A percentile compares a stretch with the other conserved stretches of the same genome.
Evolutionary conservation across 768 basidiomycete genomes (phyloP).

Genomic region (Tylopilus sp.): DNA sequence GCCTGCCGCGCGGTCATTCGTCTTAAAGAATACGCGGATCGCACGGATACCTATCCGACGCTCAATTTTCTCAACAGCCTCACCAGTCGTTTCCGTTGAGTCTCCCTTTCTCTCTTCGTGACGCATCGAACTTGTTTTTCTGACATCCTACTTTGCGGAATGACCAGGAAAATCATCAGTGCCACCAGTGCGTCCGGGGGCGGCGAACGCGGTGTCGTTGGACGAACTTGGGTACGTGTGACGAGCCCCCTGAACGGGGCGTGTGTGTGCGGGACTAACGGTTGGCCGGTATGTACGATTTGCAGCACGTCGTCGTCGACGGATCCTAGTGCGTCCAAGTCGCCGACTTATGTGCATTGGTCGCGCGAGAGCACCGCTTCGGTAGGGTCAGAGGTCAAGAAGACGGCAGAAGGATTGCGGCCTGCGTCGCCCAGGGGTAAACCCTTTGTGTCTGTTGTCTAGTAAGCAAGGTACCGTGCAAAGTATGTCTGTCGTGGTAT

Average conservation of each 20-base stretch:
- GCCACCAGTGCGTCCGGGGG: conserved; percentile 5
- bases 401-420: conserved; percentile 4
- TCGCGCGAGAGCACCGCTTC: conserved; percentile 1
- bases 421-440: not conserved
- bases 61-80: conserved; percentile 22
- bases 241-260: not conserved
- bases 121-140: conserved; percentile 1
- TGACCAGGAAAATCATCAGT: conserved; percentile 17
- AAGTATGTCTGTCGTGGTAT: not conserved
- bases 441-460: conserved; percentile 9
- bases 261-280: not conserved
- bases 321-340: conserved; percentile 10
- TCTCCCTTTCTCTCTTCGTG: not conserved
- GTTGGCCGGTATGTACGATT: not conserved
- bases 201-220: conserved; percentile 16
- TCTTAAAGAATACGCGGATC: conserved; percentile 51
- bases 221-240: conserved; percentile 18
- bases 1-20: conserved; percentile 67
- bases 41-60: conserved; percentile 11
- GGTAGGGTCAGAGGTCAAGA: conserved; percentile 5
- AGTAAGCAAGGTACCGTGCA: too few relatives aligned
- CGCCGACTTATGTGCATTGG: conserved; percentile 19
- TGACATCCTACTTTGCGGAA: too few relatives aligned
- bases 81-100: conserved; percentile 18
- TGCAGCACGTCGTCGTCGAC: conserved; percentile 9